Evolutionary conservation across 2,329 filamentous ascomycete genomes (phyloP).

Genomic region (Alternaria metachromatica): DNA sequence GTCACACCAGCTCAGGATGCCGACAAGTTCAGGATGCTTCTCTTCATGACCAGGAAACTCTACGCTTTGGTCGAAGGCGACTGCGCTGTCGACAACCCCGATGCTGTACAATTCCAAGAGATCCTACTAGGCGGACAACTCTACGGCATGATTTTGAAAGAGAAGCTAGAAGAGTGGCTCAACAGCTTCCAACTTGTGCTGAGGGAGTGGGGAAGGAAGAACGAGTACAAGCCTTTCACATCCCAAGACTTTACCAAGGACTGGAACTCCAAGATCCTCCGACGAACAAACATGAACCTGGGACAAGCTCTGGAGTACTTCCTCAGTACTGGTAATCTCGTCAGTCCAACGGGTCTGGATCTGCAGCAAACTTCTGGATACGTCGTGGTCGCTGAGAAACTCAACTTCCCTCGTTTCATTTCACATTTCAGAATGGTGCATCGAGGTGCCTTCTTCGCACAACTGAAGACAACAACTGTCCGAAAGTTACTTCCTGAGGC

Average conservation of each 20-base stretch:
- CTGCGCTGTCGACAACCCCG: slow-evolving; percentile 92
- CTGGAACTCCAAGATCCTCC: slow-evolving; percentile 78
- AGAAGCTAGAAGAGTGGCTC: slow-evolving; percentile 89
- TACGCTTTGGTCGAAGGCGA: slow-evolving; percentile 93
- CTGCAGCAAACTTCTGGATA: slow-evolving; percentile 94
- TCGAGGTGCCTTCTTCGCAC: slow-evolving; percentile 97
- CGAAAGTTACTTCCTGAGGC: slow-evolving; percentile 94
- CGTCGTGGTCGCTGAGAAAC: slow-evolving; percentile 86
- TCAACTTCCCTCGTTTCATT: slow-evolving; percentile 98
- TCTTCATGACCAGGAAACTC: slow-evolving; percentile 96
- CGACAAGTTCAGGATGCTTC: slow-evolving; percentile 91
- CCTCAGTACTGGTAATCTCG: slow-evolving; percentile 90
- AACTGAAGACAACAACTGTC: slow-evolving; percentile 95
- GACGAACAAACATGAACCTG: slow-evolving; percentile 84
- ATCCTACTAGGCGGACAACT: slow-evolving; percentile 91
- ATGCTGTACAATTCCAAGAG: slow-evolving; percentile 96
- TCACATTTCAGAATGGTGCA: slow-evolving; percentile 99
- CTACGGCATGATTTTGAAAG: slow-evolving; percentile 95
- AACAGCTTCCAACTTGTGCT: slow-evolving; percentile 64
- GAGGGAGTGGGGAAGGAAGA: slow-evolving; percentile 62
- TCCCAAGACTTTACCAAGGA: slow-evolving; percentile 78
- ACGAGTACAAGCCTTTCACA: slow-evolving; percentile 67
- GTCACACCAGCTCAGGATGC: slow-evolving; percentile 83
- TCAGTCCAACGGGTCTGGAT: slow-evolving; percentile 90
- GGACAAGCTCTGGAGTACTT: slow-evolving; percentile 92